These are phyloP conservation scores for Blastomyces silverae DNA, from an alignment of 2,329 filamentous ascomycete species.

Conservation along the genomic window DNA sequence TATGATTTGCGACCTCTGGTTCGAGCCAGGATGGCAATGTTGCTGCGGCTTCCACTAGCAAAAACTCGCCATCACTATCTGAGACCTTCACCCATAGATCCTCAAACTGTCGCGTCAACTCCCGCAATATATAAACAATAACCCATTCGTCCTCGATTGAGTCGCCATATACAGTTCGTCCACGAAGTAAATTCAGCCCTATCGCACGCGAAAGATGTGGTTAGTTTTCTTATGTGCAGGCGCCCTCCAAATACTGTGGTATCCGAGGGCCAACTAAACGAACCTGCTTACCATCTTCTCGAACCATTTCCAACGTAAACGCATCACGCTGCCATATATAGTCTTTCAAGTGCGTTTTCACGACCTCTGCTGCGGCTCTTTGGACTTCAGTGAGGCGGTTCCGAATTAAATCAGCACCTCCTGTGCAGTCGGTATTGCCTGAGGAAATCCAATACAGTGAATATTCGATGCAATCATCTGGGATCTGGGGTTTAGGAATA, in stretches of 20 bases:
- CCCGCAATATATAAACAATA: conserved; percentile 78
- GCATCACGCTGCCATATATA: conserved; percentile 94
- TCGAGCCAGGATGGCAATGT: conserved; percentile 83
- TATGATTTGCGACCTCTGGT: conserved; percentile 78
- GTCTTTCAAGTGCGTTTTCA: conserved; percentile 60
- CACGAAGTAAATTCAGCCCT: conserved; percentile 58
- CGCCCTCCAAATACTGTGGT: conserved; percentile 11
- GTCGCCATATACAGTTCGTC: conserved; percentile 81
- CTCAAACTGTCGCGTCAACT: conserved; percentile 66
- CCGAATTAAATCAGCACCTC: conserved; percentile 49
- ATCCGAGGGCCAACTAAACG: conserved; percentile 16
- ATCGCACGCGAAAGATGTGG: conserved; percentile 12
- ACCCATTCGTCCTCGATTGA: conserved; percentile 97
- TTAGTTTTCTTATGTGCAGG: conserved; percentile 18
- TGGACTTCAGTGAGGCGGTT: conserved; percentile 64
- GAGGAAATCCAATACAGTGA: conserved; percentile 63
- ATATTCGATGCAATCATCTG: conserved; percentile 84
- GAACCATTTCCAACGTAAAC: conserved; percentile 60
- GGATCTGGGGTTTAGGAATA: conserved; percentile 58
- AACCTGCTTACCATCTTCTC: conserved; percentile 52
- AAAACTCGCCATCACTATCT: conserved; percentile 90
- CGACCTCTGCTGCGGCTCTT: conserved; percentile 59
- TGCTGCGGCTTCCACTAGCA: conserved; percentile 88
- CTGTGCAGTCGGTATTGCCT: conserved; percentile 48
- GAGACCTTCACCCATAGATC: conserved; percentile 74